These are phyloP conservation scores for Lyophyllum atratum DNA, from an alignment of 768 basidiomycete species.

Conservation along the genomic window DNA sequence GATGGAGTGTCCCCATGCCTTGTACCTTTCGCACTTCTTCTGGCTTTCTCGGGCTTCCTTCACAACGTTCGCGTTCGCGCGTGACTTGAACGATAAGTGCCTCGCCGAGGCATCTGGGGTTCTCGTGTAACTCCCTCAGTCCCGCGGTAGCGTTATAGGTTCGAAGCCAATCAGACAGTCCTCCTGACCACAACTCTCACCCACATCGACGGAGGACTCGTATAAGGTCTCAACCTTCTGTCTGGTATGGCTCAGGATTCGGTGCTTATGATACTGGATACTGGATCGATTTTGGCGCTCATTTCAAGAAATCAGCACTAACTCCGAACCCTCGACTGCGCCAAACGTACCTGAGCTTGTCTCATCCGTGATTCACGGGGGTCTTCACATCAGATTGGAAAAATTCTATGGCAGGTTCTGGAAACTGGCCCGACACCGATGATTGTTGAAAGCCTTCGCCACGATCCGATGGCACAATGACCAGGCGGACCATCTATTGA, in stretches of 20 bases:
- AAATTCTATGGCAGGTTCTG: neutral
- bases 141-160: neutral
- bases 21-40: neutral
- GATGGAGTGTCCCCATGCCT: neutral
- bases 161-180: neutral
- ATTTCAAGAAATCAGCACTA: neutral
- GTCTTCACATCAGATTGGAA: neutral
- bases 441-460: neutral
- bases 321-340: neutral
- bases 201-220: neutral
- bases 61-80: neutral
- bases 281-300: neutral
- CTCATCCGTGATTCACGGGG: neutral
- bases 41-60: neutral
- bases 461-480: neutral
- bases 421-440: neutral
- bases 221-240: no score
- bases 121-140: neutral
- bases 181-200: neutral
- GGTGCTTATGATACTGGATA: neutral
- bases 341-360: neutral
- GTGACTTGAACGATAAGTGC: neutral
- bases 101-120: neutral
- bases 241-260: neutral
- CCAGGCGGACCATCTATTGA: neutral